Conservation (phyloP, 306 rosid genomes). For the Pyrus bretschneideri region DNA sequence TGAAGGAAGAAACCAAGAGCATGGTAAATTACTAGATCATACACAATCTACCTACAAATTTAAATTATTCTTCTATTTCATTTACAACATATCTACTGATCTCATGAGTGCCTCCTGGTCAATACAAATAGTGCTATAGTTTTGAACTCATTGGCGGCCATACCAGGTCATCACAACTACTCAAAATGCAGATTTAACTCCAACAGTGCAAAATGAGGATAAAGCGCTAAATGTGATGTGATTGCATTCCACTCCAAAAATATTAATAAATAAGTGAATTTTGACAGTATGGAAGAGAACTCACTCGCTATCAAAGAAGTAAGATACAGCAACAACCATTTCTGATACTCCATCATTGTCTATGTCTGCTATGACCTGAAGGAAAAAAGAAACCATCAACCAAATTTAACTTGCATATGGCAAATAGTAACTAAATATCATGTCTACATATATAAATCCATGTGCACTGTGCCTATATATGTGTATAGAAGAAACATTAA, state of each 20-base stretch:
- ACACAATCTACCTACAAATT: not conserved
- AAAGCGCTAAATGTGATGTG: not conserved
- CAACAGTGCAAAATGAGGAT: not conserved
- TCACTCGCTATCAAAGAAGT: slow-evolving; percentile 94
- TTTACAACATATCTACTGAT: not conserved
- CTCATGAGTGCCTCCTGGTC: not conserved
- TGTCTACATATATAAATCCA: not conserved
- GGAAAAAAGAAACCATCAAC: slow-evolving; percentile 16
- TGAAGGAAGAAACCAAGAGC: not conserved
- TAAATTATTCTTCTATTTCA: not conserved
- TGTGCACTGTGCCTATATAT: not conserved
- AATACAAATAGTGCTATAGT: not conserved
- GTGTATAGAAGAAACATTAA: not conserved
- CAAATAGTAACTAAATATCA: not conserved
- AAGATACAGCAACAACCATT: slow-evolving; percentile 91
- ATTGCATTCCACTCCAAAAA: not conserved
- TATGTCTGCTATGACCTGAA: slow-evolving; percentile 91
- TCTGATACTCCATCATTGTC: slow-evolving; percentile 93
- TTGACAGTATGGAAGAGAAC: slow-evolving; percentile 27
- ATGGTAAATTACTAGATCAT: not conserved
- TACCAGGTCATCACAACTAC: not conserved
- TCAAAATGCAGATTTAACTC: not conserved
- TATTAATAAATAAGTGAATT: not conserved
- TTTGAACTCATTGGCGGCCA: not conserved
- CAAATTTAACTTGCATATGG: not conserved